These are phyloP conservation scores for Vitis rotundifolia DNA, from an alignment of 164 flowering plant genomes.

Conservation along the genomic window DNA sequence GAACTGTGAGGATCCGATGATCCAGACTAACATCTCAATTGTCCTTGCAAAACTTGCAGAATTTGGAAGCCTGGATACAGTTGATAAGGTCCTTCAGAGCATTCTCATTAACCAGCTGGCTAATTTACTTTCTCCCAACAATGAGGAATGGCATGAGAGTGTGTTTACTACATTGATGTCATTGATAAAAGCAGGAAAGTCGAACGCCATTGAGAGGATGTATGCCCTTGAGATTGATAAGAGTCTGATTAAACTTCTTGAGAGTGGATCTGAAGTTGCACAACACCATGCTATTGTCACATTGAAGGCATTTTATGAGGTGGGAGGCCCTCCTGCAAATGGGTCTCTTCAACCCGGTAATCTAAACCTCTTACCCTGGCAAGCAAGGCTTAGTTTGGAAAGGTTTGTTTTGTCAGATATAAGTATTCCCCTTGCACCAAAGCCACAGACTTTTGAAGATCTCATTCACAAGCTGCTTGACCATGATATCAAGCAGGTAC, in stretches of 20 bases:
- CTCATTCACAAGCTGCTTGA: constrained; percentile 32
- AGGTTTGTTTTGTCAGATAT: constrained; percentile 28
- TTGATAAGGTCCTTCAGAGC: constrained; percentile 30
- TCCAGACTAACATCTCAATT: constrained; percentile 33
- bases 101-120: constrained; percentile 32
- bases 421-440: constrained; percentile 25
- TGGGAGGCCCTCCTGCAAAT: constrained; percentile 28
- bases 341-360: constrained; percentile 30
- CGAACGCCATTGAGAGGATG: constrained; percentile 44
- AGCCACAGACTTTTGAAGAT: constrained; percentile 38
- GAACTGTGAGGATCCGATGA: constrained; percentile 31
- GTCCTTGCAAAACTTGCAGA: constrained; percentile 48
- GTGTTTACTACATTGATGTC: constrained; percentile 39
- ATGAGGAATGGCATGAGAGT: constrained; percentile 44
- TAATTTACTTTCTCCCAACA: constrained; percentile 31
- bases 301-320: constrained; percentile 43
- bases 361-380: constrained; percentile 48
- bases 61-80: constrained; percentile 33
- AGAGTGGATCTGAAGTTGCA: constrained; percentile 42
- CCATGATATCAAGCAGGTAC: constrained; percentile 25
- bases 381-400: constrained; percentile 43
- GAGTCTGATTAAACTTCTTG: constrained; percentile 38
- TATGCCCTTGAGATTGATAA: constrained; percentile 38
- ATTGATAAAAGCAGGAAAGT: constrained; percentile 41
- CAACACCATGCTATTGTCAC: constrained; percentile 46